These are phyloP conservation scores for Macaranga tanarius DNA, from an alignment of 441 rosid genomes.

Conservation along the genomic window DNA sequence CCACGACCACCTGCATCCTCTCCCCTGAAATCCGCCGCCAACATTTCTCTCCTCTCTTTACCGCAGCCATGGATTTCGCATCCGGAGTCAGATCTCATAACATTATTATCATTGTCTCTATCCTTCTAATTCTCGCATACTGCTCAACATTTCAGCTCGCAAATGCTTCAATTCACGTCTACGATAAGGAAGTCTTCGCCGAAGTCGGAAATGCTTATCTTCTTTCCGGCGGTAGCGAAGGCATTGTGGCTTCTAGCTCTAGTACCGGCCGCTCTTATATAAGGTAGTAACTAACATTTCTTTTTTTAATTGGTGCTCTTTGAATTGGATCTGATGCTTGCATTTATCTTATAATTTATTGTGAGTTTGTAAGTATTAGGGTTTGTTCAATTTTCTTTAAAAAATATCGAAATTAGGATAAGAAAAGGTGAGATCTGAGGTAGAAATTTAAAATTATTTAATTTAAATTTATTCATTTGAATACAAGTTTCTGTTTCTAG, in stretches of 20 bases:
- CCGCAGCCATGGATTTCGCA: constrained; percentile 43
- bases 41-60: constrained; percentile 21
- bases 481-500: neutral
- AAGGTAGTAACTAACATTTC: constrained; percentile 34
- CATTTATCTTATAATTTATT: neutral
- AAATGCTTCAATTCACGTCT: constrained; percentile 65
- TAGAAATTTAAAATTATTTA: too few species aligned
- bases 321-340: constrained; percentile 1
- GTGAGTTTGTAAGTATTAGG: neutral
- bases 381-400: neutral
- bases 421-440: neutral
- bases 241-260: constrained; percentile 44
- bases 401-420: neutral
- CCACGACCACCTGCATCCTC: neutral
- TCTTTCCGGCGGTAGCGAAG: constrained; percentile 96
- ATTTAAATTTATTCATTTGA: too few species aligned
- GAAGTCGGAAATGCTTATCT: constrained; percentile 82
- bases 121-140: constrained; percentile 15
- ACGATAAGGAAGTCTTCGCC: constrained; percentile 51
- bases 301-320: too few species aligned
- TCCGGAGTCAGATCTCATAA: neutral
- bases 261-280: constrained; percentile 47
- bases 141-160: constrained; percentile 2
- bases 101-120: neutral
- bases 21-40: constrained; percentile 23